Evolutionary conservation across 306 rosid genomes (phyloP).

Genomic region (Malus asiatica): DNA sequence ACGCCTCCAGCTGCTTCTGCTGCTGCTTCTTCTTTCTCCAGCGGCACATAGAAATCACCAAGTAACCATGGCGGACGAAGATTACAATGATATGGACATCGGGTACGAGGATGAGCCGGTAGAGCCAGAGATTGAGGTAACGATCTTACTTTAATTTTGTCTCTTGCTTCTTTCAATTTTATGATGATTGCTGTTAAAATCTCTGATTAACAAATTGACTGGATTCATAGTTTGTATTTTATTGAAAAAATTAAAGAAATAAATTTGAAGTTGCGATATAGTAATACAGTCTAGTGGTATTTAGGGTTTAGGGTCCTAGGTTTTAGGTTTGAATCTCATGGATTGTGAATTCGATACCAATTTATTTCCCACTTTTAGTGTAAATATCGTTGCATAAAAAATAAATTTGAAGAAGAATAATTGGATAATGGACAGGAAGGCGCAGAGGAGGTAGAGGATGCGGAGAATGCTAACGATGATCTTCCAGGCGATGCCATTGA

Average conservation of each 20-base stretch:
- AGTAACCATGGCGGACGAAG: slow-evolving; percentile 39
- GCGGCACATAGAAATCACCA: neutral
- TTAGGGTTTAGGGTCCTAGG: too few species aligned
- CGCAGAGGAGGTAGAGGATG: slow-evolving; percentile 40
- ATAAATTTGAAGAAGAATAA: neutral
- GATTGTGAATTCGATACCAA: too few species aligned
- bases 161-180: too few species aligned
- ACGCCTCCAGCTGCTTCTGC: neutral
- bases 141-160: neutral
- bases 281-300: too few species aligned
- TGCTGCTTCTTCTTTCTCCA: neutral
- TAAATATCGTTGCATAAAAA: too few species aligned
- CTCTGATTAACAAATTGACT: neutral
- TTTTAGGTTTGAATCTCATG: too few species aligned
- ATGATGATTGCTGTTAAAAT: neutral
- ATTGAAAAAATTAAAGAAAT: neutral
- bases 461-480: slow-evolving; percentile 59
- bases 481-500: slow-evolving; percentile 53
- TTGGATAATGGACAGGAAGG: slow-evolving; percentile 59
- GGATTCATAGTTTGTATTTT: neutral
- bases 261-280: too few species aligned
- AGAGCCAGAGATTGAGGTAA: slow-evolving; percentile 86
- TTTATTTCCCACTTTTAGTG: too few species aligned
- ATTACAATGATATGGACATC: slow-evolving; percentile 33
- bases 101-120: slow-evolving; percentile 77